Evolutionary conservation across 441 rosid genomes (phyloP).

Genomic region (Syzygium malaccense): DNA sequence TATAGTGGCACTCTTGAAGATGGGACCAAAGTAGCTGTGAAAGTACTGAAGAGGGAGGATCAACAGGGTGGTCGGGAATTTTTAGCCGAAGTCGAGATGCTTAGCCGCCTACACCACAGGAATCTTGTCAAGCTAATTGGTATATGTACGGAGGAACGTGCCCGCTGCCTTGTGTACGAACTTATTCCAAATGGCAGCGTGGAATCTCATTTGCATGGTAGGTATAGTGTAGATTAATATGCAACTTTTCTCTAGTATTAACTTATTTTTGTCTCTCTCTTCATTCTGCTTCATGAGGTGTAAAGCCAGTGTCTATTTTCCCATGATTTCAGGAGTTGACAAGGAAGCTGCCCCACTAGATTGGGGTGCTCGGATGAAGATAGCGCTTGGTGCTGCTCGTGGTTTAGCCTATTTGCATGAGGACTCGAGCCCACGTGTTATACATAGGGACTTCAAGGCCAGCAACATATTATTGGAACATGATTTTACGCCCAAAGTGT

Average conservation of each 20-base stretch:
- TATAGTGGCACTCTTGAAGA: slow-evolving; percentile 80
- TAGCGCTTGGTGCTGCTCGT: slow-evolving; percentile 93
- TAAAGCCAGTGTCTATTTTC: neutral
- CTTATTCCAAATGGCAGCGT: slow-evolving; percentile 96
- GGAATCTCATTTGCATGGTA: slow-evolving; percentile 95
- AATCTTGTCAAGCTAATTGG: slow-evolving; percentile 91
- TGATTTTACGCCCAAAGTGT: slow-evolving; percentile 91
- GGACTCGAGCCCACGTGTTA: slow-evolving; percentile 94
- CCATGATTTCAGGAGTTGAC: slow-evolving; percentile 44
- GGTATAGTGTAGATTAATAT: neutral
- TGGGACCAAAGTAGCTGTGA: slow-evolving; percentile 81
- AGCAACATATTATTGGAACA: slow-evolving; percentile 91
- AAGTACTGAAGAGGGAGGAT: slow-evolving; percentile 90
- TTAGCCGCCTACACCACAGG: slow-evolving; percentile 96
- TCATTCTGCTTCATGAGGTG: neutral
- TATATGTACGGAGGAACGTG: slow-evolving; percentile 82
- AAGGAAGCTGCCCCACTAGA: slow-evolving; percentile 68
- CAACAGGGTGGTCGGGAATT: slow-evolving; percentile 91
- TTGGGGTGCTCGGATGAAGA: slow-evolving; percentile 84
- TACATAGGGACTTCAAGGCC: slow-evolving; percentile 94
- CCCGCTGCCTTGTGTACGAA: slow-evolving; percentile 86
- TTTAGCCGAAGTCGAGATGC: slow-evolving; percentile 97
- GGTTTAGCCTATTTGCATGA: slow-evolving; percentile 91
- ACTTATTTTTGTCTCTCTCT: neutral
- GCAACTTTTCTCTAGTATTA: neutral